These are phyloP conservation scores for Cystofilobasidium macerans DNA, from an alignment of 768 basidiomycete species.

Conservation along the genomic window DNA sequence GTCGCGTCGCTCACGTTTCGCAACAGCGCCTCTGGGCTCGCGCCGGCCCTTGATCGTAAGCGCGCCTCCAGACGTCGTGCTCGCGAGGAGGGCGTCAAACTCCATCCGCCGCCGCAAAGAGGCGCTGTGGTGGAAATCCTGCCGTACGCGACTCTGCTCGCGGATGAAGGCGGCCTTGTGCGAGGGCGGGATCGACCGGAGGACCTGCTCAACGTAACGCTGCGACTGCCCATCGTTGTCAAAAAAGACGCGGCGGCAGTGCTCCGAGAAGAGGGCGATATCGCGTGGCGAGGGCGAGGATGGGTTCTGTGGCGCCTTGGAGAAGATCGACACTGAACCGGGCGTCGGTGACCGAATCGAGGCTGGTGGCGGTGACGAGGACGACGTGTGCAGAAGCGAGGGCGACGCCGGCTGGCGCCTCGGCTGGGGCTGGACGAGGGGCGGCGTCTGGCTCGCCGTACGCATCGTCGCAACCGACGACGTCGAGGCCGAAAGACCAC, in stretches of 20 bases:
- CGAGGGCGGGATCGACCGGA: constrained; percentile 18
- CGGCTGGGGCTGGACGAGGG: constrained; percentile 18
- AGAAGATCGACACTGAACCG: constrained; percentile 21
- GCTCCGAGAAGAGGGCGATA: constrained; percentile 16
- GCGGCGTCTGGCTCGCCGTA: neutral
- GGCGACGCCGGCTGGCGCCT: neutral
- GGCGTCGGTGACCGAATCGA: neutral
- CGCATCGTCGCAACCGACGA: neutral
- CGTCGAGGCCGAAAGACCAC: neutral
- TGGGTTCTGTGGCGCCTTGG: constrained; percentile 21
- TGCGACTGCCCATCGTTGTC: neutral
- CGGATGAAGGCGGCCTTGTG: constrained; percentile 25
- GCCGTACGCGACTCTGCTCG: constrained; percentile 14
- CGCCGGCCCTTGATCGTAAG: constrained; percentile 12
- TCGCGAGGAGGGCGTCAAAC: constrained; percentile 20
- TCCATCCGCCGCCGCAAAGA: constrained; percentile 10
- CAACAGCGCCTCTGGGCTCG: constrained; percentile 6
- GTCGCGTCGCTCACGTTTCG: constrained; percentile 19
- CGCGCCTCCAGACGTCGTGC: constrained; percentile 11
- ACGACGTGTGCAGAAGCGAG: neutral
- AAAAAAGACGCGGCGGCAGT: constrained; percentile 18
- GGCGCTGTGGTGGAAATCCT: constrained; percentile 12
- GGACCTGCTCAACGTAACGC: constrained; percentile 9
- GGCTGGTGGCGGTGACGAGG: neutral
- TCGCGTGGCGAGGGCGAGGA: constrained; percentile 24